Evolutionary conservation across 805 yeast genomes (phyloP), one percentile per base, ranked within the genome.

Genomic region (Cyberlindnera euphorbiae): DNA sequence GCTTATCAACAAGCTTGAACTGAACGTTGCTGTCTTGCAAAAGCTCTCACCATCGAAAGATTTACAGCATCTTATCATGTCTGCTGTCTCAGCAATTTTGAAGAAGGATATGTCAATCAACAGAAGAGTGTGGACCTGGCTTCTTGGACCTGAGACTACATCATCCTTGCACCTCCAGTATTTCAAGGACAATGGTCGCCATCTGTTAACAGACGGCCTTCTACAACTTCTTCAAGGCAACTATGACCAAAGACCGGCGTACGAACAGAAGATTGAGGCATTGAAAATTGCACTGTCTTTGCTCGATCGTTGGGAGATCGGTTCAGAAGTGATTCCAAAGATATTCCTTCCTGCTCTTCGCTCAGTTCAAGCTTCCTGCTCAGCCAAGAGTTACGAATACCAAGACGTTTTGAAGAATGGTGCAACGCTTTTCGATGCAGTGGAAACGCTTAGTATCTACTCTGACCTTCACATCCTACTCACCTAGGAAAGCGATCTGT

Each of bases 251-350:
- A 45, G 42, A 5, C 42, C 60, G 1, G 35, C 44, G 6, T 49
- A 45, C 25, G 59, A 45, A 12, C 68, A 58, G 37, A 63, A 63
- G 19, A 61, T 75, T 2, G 71, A 67, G 16, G 78, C 83, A 0
- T 77, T 77, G 49, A 75, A 70, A 33, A 79, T 90, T 6, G 70
- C 86, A 2, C 62, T 80, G 4, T 76, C 93, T 1, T 67, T 89
- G 4, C 75, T 89, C 79, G 97, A 93, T 53, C 75, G 87, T 43
- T 93, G 97, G 97, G 98, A 93, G 58, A 79, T 93, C 28, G 94
- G 96, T 10, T 76, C 79, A 9, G 56, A 72, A 11, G 64, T 90
- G 1, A 77, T 88, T 1, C 94, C 96, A 0, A 59, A 64, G 17
- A 57, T 89, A 7, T 73, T 93, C 30, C 60, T 75, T 1, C 90